Evolutionary conservation across 768 basidiomycete species (phyloP), one percentile per base, ranked within the genome.

Genomic region (Podaxis mareebaensis): DNA sequence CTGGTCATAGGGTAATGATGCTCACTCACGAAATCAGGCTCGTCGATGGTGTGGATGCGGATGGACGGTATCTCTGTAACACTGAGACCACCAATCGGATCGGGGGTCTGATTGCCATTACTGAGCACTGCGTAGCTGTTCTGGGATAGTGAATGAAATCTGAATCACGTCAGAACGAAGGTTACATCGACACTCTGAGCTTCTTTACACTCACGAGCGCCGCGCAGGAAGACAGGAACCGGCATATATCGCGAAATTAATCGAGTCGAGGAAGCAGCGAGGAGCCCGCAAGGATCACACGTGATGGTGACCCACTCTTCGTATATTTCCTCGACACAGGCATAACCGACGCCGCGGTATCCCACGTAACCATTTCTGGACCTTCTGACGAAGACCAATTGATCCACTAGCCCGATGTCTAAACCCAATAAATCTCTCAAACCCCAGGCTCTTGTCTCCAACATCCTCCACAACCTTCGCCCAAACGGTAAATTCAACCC

Each of bases 381-480:
- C 39, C 48, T 52, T 1, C 26, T 51, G 20, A 24, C 13, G 39
- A 30, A 40, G 39, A 40, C 54, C 30, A 12, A 62, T 48, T 55
- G 53, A 62, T 48, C 42, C 44, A 40, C 49, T 52, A 38, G 44
- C n/a, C 42, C 61, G 11, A 63, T 63, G 61, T 33, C 48, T n/a
- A 55, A 57, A 51, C 26, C 46, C 4, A 51, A 56, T 51, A 65
- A 61, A 56, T 62, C 63, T 36, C 51, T 51, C 20, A 66, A 64
- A 49, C 49, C 63, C 13, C 61, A 46, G 33, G 33, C 33, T 20
- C 53, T 66, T 13, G 66, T 66, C 24, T 64, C 66, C 48, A 66
- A 58, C 55, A 33, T 66, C 59, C 55, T 66, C 39, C 46, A 55
- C 52, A 64, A 56, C 26, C 53, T 66, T 51, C 66, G 66, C n/a